A percentile compares a stretch with the other conserved stretches of the same genome.
These are phyloP conservation scores for Psilocybe sp. DNA, from an alignment of 768 basidiomycete genomes.

Conservation along the genomic window DNA sequence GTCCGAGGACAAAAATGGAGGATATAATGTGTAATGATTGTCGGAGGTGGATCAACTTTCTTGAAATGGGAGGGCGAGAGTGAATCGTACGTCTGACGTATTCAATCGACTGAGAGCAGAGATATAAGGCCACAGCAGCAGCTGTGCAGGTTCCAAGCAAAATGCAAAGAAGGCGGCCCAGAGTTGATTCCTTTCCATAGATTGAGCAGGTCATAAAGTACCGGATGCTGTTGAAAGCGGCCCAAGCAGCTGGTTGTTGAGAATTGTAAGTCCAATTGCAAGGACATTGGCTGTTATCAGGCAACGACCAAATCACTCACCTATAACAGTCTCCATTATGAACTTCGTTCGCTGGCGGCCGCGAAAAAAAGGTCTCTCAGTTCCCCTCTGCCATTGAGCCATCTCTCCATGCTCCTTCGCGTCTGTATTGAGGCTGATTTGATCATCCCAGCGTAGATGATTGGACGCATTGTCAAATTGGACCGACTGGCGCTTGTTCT, in stretches of 20 bases:
- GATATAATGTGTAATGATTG: conserved; percentile 38
- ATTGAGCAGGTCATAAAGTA: conserved; percentile 60
- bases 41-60: conserved; percentile 26
- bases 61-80: conserved; percentile 26
- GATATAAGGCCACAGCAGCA: conserved; percentile 36
- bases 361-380: too few species aligned
- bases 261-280: too few species aligned
- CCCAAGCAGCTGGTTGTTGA: conserved; percentile 49
- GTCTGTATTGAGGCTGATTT: conserved; percentile 25
- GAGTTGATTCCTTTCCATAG: conserved; percentile 28
- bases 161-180: conserved; percentile 42
- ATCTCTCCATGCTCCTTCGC: conserved; percentile 20
- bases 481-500: conserved; percentile 27
- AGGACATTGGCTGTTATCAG: too few species aligned
- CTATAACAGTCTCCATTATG: conserved; percentile 32
- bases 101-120: conserved; percentile 35
- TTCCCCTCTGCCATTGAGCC: conserved; percentile 24
- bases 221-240: conserved; percentile 57
- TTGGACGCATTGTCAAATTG: conserved; percentile 16
- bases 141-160: conserved; percentile 47
- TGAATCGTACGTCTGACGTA: conserved; percentile 36
- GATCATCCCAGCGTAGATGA: conserved; percentile 23
- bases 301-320: conserved; percentile 25
- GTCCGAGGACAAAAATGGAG: conserved; percentile 45
- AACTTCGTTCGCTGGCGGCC: conserved; percentile 14